Evolutionary conservation across 2,329 filamentous ascomycete genomes (phyloP).

Genomic region (Cercospora zeae-maydis): DNA sequence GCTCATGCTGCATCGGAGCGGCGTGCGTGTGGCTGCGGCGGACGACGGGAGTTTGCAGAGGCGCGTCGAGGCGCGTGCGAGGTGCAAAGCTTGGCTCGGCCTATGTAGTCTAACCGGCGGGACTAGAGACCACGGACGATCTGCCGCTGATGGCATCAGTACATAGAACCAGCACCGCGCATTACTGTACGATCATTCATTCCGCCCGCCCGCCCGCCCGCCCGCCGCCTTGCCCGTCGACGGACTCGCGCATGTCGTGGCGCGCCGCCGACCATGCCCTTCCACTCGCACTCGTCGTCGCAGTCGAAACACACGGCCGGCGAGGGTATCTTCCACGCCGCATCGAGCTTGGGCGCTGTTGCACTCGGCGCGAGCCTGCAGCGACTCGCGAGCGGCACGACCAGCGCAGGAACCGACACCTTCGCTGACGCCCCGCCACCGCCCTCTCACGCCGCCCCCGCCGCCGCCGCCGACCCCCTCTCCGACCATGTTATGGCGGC

Average conservation of each 20-base stretch:
- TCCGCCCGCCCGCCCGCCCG: too few relatives aligned
- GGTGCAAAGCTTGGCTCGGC: background rate
- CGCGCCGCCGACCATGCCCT: background rate
- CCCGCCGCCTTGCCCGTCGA: background rate
- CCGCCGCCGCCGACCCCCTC: background rate
- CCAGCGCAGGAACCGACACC: slow-evolving; percentile 44
- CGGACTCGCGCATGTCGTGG: background rate
- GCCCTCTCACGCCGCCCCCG: background rate
- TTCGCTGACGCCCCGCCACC: slow-evolving; percentile 34
- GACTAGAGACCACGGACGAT: background rate
- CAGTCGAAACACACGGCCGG: background rate
- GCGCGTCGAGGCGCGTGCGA: background rate
- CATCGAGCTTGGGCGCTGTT: background rate
- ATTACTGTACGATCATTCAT: too few relatives aligned
- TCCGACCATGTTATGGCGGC: slow-evolving; percentile 5
- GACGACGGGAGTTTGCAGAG: background rate
- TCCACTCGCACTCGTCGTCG: slow-evolving; percentile 1
- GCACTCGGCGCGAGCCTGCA: slow-evolving; percentile 9
- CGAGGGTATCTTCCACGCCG: slow-evolving; percentile 7
- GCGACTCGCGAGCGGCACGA: slow-evolving; percentile 36
- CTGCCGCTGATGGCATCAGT: background rate
- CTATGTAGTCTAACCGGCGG: too few relatives aligned
- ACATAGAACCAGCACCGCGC: too few relatives aligned
- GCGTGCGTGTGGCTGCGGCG: background rate
- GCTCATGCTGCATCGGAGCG: slow-evolving; percentile 32